phyloP scores from a whole-genome alignment of 2,329 filamentous ascomycete genomes.

The Fusarium haematococcum region DNA sequence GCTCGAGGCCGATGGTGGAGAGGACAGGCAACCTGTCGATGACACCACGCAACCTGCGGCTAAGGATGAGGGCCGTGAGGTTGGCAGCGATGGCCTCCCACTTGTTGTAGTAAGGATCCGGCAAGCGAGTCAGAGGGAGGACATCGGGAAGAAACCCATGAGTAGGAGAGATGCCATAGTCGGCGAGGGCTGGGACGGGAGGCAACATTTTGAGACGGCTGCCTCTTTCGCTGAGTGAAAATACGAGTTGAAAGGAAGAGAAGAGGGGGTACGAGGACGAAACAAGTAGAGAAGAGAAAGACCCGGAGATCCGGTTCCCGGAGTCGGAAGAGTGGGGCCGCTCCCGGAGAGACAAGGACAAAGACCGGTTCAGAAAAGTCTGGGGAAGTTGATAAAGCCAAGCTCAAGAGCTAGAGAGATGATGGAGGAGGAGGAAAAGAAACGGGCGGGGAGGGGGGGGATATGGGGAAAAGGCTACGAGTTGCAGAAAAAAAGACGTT shows the following conservation, averaged over 20 bases:
- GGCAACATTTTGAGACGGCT: constrained; percentile 59
- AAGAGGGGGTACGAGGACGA: constrained; percentile 5
- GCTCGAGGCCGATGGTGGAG: constrained; percentile 82
- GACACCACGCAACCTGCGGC: constrained; percentile 82
- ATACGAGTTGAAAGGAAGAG: not conserved
- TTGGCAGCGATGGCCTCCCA: constrained; percentile 92
- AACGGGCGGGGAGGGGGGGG: not conserved
- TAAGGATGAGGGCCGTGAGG: constrained; percentile 87
- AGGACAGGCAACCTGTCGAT: constrained; percentile 86
- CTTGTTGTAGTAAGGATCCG: constrained; percentile 91
- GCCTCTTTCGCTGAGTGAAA: not conserved
- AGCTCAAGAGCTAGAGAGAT: constrained; percentile 11
- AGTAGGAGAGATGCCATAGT: constrained; percentile 83
- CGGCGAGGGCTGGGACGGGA: constrained; percentile 71
- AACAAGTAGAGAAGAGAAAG: constrained; percentile 12
- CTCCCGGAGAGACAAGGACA: constrained; percentile 22
- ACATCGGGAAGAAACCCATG: constrained; percentile 91
- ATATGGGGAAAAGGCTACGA: constrained; percentile 13
- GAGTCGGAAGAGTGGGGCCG: constrained; percentile 39
- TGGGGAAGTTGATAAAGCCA: constrained; percentile 18
- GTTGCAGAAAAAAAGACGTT: constrained; percentile 9
- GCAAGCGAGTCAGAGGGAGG: constrained; percentile 81
- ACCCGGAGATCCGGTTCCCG: constrained; percentile 31
- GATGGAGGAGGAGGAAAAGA: constrained; percentile 13
- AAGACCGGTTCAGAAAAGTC: constrained; percentile 1